These are phyloP conservation scores for Porodaedalea pini DNA, from an alignment of 1,284 basidiomycete genomes.

Conservation along the genomic window DNA sequence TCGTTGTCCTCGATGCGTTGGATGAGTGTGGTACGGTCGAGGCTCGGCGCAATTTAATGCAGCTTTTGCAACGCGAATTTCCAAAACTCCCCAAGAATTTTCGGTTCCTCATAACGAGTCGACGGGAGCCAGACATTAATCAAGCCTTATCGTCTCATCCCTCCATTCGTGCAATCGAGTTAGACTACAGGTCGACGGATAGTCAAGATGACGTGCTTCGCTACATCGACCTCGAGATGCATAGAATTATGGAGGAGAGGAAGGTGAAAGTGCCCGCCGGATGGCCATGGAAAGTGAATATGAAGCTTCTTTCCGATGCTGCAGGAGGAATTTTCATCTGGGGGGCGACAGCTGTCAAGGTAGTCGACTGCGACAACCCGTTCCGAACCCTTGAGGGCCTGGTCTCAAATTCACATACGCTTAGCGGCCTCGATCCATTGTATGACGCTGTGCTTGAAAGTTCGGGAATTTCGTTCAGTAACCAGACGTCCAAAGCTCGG, in stretches of 20 bases:
- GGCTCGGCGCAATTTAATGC: slow-evolving; percentile 29
- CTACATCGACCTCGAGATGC: neutral
- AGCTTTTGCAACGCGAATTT: slow-evolving; percentile 13
- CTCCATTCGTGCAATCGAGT: neutral
- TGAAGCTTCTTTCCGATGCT: neutral
- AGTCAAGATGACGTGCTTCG: neutral
- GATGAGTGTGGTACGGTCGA: slow-evolving; percentile 30
- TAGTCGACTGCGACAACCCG: neutral
- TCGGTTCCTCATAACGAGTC: neutral
- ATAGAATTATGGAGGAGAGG: neutral
- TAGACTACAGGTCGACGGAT: neutral
- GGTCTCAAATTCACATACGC: neutral
- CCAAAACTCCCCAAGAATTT: neutral
- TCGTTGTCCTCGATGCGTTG: slow-evolving; percentile 33
- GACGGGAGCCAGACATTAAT: neutral
- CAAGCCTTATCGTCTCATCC: neutral
- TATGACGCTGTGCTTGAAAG: neutral
- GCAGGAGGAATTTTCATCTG: neutral
- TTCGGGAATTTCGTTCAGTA: neutral
- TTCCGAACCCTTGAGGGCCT: neutral
- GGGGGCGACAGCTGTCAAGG: neutral
- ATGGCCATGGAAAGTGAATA: neutral
- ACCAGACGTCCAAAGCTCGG: neutral
- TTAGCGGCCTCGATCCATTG: neutral
- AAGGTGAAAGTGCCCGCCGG: neutral